Evolutionary conservation across 2,329 filamentous ascomycete genomes (phyloP).

Genomic region (Bretziella fagacearum): DNA sequence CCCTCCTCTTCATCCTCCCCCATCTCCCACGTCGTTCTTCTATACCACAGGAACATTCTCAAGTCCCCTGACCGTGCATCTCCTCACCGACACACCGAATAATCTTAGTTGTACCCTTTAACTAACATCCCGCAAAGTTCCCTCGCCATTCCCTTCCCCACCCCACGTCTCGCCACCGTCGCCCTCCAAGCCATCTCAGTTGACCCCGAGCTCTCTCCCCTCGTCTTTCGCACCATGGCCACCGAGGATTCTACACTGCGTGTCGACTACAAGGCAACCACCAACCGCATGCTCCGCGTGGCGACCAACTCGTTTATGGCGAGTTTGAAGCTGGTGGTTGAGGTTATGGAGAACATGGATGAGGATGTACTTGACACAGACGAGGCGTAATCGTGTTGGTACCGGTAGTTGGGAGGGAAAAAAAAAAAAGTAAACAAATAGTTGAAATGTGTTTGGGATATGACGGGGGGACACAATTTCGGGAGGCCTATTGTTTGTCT

Average conservation of each 20-base stretch:
- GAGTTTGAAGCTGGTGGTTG: conserved; percentile 64
- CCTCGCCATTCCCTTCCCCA: conserved; percentile 68
- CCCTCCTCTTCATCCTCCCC: not conserved
- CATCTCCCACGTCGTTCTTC: not conserved
- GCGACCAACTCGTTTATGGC: conserved; percentile 96
- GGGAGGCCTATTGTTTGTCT: no score
- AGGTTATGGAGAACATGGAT: conserved; percentile 83
- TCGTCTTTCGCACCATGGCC: conserved; percentile 57
- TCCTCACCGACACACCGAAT: not conserved
- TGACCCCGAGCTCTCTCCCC: conserved; percentile 73
- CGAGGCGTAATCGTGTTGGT: not conserved
- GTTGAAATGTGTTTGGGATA: no score
- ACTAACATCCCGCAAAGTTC: conserved; percentile 31
- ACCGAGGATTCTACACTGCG: conserved; percentile 41
- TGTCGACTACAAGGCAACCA: conserved; percentile 70
- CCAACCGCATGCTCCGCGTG: conserved; percentile 90
- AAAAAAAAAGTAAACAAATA: not conserved
- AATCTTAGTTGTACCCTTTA: not conserved
- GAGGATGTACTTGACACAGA: conserved; percentile 51
- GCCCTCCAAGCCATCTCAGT: conserved; percentile 64
- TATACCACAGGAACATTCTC: not conserved
- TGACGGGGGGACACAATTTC: no score
- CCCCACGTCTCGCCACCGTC: conserved; percentile 55
- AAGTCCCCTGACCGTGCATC: not conserved
- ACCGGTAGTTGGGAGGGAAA: not conserved